Base-by-base conservation (phyloP, 2,329 filamentous ascomycete species). In the Xylaria sp. region DNA sequence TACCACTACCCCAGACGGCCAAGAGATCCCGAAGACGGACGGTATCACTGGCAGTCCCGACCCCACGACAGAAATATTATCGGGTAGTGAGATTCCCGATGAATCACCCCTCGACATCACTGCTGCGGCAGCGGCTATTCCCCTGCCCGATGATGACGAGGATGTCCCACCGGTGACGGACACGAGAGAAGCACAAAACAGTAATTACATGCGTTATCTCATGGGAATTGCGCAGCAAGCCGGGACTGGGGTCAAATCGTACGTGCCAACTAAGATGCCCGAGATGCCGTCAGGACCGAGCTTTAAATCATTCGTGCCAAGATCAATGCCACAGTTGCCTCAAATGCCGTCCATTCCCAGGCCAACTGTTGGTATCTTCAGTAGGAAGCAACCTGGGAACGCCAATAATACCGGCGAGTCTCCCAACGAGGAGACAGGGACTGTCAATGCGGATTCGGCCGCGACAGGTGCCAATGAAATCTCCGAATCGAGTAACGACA, bases 91-190 rank as follows among this genome's bases (percentile, higher is more conserved):
- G 2, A 64, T 82, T 0, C 81, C 78, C 0, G 80, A 82, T 50
- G 77, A 81, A 67, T 85, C 85, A 1, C 85, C 85, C 2, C 80
- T 87, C 47, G 85, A 87, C 66, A 87, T 87, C 37, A 84, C 84
- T 0, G 85, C 84, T 0, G 85, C 85, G 0, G 85, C 85, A 0
- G 84, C 84, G 0, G 77, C 86, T 1, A 83, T 85, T 0, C 84
- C 85, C 0, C 75, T 86, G 0, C 84, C 85, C 0, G 80, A 80
- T 23, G 83, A 84, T 23, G 78, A 81, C 21, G 79, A 81, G 5
- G 75, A 71, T 10, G 37, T 63, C 0, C 76, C 78, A 0, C 78
- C 79, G 0, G 73, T 80, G 13, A 72, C 73, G 12, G 77, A 78
- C 40, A 76, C 77, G 8, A 79, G 77, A 27, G 78, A 81, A 21